Base-by-base conservation (phyloP, 495 filamentous ascomycete species). In the Annulohypoxylon stygium region DNA sequence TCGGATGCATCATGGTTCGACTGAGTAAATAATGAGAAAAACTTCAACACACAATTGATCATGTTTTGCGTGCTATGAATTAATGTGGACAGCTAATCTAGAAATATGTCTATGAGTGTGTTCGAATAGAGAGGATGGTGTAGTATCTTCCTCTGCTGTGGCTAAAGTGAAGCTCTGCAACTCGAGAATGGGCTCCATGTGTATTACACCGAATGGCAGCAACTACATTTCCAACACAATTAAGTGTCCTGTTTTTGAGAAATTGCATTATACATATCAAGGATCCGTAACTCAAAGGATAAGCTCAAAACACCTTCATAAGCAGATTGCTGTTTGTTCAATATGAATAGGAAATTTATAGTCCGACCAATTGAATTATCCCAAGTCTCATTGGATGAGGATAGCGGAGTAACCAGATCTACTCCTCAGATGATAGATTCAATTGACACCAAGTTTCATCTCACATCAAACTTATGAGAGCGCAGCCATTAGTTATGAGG, bases 21-120 rank as follows among this genome's bases (percentile, higher is more conserved):
- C 26, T 16, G 4, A 45, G 59, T 65, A 73, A 43, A 68, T 68
- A 73, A 73, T 67, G 23, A 67, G 61, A 50, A 58, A 48, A 30
- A 36, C 26, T 6, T n/a, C 11, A 61, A 36, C 23, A n/a, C 23
- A n/a, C 11, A 39, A 23, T 60, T 37, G 18, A 66, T 16, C 34
- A 23, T 39, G 25, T 58, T 30, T 54, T 11, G 43, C 8, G 6
- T 26, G 25, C 25, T 54, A 14, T 2, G 4, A 7, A 54, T 33
- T n/a, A 33, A 25, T 2, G 2, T 30, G 11, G 11, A 54, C 5
- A 6, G 16, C 1, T 33, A 54, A n/a, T 33, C 1, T 30, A 30
- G 4, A 16, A 54, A 26, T 25, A 51, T 14, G 39, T 5, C 2
- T 43, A n/a, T n/a, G 1, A 43, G 39, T 43, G 14, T 43, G 39